Percentiles rank a stretch among this genome's conserved stretches.
Conservation (phyloP, 352 stramenopile species). For the Albugo laibachii region DNA sequence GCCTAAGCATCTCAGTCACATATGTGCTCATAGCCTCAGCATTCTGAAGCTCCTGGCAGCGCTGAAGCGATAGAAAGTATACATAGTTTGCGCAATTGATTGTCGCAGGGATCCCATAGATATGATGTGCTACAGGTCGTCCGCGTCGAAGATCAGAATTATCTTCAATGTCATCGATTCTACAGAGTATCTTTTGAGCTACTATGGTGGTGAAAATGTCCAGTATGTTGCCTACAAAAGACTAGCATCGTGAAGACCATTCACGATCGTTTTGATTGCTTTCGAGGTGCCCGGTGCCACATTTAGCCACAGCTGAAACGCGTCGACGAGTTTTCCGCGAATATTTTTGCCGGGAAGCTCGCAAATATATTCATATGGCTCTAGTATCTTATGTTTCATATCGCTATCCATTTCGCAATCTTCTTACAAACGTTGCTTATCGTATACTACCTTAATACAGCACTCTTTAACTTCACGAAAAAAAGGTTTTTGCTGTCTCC, state of each 20-base stretch:
- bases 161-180: constrained; percentile 97
- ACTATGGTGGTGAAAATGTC: background rate
- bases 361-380: constrained; percentile 79
- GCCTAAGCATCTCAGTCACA: constrained; percentile 87
- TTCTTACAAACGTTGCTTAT: too few species aligned
- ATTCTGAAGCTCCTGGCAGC: constrained; percentile 76
- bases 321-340: constrained; percentile 69
- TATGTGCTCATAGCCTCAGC: constrained; percentile 78
- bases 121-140: constrained; percentile 82
- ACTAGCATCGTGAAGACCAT: constrained; percentile 91
- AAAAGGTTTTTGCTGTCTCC: too few species aligned
- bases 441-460: too few species aligned
- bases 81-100: constrained; percentile 98
- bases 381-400: constrained; percentile 14
- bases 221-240: constrained; percentile 37
- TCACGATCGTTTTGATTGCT: constrained; percentile 86
- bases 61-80: constrained; percentile 92
- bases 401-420: too few species aligned
- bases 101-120: constrained; percentile 91
- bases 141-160: constrained; percentile 89
- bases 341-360: constrained; percentile 80
- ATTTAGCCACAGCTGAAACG: constrained; percentile 71
- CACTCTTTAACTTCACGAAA: too few species aligned
- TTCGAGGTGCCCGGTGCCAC: constrained; percentile 31
- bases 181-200: constrained; percentile 2